A percentile compares a stretch with the other conserved stretches of the same genome.
phyloP scores from a whole-genome alignment of 768 basidiomycete genomes.

The Mycena olivaceomarginata region DNA sequence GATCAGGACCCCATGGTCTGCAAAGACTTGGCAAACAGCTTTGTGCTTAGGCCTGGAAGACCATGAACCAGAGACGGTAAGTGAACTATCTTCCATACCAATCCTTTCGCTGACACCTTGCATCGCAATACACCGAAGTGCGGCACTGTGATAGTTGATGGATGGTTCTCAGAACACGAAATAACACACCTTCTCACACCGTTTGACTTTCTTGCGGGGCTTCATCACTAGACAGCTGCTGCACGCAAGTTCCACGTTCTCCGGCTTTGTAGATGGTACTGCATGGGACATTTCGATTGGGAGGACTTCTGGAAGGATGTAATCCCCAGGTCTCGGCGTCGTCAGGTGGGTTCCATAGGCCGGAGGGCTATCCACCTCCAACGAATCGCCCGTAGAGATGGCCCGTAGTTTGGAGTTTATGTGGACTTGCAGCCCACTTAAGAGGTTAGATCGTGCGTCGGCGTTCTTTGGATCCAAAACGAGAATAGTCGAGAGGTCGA shows the following conservation, averaged over 20 bases:
- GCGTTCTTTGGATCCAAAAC: background rate
- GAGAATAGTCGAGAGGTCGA: background rate
- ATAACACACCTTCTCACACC: background rate
- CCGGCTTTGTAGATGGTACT: background rate
- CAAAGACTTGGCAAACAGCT: background rate
- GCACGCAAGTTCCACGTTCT: background rate
- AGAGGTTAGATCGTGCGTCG: background rate
- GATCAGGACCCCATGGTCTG: background rate
- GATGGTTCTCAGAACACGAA: background rate
- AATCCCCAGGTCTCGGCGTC: background rate
- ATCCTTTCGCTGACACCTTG: background rate
- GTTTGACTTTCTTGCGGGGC: background rate
- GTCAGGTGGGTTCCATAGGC: background rate
- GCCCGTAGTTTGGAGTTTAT: background rate
- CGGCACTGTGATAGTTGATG: background rate
- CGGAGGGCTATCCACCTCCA: background rate
- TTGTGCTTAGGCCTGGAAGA: background rate
- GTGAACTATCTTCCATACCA: background rate
- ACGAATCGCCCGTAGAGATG: background rate
- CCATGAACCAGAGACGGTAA: background rate
- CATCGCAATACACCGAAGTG: background rate
- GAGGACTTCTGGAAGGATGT: background rate
- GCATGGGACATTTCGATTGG: background rate
- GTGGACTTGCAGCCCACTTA: background rate
- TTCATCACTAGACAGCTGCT: background rate